Percentiles rank a stretch among this genome's conserved stretches.
Evolutionary conservation across 2,329 filamentous ascomycete genomes (phyloP).

Genomic region (Trichoderma lentiforme): DNA sequence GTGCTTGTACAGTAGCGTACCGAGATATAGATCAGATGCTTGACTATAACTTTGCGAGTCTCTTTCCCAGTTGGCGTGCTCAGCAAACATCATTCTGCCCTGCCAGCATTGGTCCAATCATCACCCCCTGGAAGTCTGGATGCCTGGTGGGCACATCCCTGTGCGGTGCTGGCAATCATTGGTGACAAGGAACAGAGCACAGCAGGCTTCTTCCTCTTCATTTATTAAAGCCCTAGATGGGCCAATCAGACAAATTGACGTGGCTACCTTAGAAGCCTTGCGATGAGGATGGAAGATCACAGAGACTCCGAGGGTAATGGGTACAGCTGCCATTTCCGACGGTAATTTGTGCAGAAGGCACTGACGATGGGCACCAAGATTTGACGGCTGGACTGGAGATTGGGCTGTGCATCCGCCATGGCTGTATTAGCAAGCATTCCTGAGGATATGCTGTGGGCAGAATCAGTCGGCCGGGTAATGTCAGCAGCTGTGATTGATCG

Average conservation of each 20-base stretch:
- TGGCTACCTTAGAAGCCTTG: background rate
- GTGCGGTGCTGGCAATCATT: background rate
- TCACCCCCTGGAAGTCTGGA: background rate
- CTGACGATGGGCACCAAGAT: background rate
- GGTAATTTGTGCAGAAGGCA: background rate
- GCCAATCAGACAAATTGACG: conserved; percentile 5
- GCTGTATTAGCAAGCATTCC: background rate
- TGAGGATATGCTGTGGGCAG: background rate
- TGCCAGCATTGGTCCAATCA: background rate
- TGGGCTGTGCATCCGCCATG: background rate
- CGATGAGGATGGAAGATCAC: background rate
- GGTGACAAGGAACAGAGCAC: background rate
- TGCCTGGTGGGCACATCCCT: background rate
- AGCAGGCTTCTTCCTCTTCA: background rate
- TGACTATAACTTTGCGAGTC: background rate
- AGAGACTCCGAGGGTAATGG: background rate
- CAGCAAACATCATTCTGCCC: background rate
- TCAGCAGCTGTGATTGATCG: background rate
- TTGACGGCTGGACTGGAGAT: background rate
- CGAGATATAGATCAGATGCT: background rate
- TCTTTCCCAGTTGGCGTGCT: background rate
- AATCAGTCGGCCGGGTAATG: background rate
- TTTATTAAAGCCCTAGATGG: background rate
- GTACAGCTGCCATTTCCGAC: background rate
- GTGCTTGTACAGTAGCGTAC: background rate